These are phyloP conservation scores for Debaryomycetaceae sp. DNA, from an alignment of 1,139 yeast species.

Conservation along the genomic window DNA sequence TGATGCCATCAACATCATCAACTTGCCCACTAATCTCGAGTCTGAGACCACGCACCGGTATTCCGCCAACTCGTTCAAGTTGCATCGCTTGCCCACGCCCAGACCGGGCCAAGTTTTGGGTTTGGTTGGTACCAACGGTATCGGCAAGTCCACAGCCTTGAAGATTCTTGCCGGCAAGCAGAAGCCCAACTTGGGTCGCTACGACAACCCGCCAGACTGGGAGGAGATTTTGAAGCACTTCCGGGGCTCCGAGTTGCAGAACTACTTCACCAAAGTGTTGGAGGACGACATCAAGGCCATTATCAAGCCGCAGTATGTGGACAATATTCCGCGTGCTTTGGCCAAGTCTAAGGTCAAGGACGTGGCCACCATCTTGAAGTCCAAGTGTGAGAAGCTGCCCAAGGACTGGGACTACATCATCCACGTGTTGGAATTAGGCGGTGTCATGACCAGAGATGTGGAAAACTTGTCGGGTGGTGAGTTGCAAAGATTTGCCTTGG, in stretches of 20 bases:
- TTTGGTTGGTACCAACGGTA: conserved; percentile 97
- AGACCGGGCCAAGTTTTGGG: conserved; percentile 99
- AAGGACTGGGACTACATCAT: conserved; percentile 60
- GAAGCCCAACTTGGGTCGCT: conserved; percentile 92
- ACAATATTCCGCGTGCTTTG: conserved; percentile 92
- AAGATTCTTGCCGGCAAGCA: conserved; percentile 98
- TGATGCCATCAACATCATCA: conserved; percentile 92
- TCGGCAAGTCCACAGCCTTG: conserved; percentile 97
- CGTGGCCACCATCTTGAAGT: conserved; percentile 78
- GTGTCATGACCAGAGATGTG: conserved; percentile 80
- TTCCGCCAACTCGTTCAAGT: conserved; percentile 94
- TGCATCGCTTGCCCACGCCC: conserved; percentile 96
- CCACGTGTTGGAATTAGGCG: conserved; percentile 64
- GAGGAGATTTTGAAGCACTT: conserved; percentile 83
- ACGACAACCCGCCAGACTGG: conserved; percentile 97
- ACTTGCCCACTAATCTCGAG: conserved; percentile 92
- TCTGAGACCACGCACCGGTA: conserved; percentile 92
- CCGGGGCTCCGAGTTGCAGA: conserved; percentile 96
- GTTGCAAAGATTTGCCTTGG: conserved; percentile 96
- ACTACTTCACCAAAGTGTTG: conserved; percentile 86
- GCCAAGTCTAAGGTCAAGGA: conserved; percentile 79
- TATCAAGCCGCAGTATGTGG: conserved; percentile 97
- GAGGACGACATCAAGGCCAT: conserved; percentile 93
- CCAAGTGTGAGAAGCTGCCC: conserved; percentile 66
- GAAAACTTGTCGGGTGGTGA: conserved; percentile 95